Evolutionary conservation across 305 asterid genomes (phyloP).

Genomic region (Ilex paraguariensis): DNA sequence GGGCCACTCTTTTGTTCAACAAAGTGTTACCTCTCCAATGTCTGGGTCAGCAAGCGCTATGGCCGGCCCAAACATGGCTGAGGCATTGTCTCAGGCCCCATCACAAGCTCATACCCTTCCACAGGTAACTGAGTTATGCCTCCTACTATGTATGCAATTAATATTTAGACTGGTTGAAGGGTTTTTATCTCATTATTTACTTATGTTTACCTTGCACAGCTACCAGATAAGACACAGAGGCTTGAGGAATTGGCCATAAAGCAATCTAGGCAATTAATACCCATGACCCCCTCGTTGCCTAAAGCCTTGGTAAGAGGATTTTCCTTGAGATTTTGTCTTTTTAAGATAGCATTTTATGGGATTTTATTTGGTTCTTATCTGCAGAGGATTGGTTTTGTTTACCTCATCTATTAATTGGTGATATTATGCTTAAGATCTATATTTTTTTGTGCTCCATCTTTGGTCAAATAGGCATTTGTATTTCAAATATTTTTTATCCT

Average conservation of each 20-base stretch:
- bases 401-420: too few relatives aligned
- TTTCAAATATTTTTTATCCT: too few relatives aligned
- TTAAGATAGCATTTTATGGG: too few relatives aligned
- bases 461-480: too few relatives aligned
- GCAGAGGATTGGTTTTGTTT: too few relatives aligned
- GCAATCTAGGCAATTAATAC: slow-evolving; percentile 78
- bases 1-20: slow-evolving; percentile 37
- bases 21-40: slow-evolving; percentile 12
- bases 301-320: slow-evolving; percentile 51
- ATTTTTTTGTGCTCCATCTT: too few relatives aligned
- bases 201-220: slow-evolving; percentile 44
- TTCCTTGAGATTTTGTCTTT: slow-evolving; percentile 4
- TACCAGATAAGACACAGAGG: slow-evolving; percentile 66
- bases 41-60: slow-evolving; percentile 28
- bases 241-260: slow-evolving; percentile 77
- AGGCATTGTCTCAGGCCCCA: slow-evolving; percentile 67
- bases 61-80: slow-evolving; percentile 77
- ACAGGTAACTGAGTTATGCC: slow-evolving; percentile 31
- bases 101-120: slow-evolving; percentile 34
- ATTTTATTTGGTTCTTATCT: too few relatives aligned
- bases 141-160: slow-evolving; percentile 1
- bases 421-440: too few relatives aligned
- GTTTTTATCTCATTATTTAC: too few relatives aligned
- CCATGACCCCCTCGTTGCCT: slow-evolving; percentile 59
- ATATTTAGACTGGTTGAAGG: too few relatives aligned